A percentile compares a stretch with the other conserved stretches of the same genome.
phyloP scores from a whole-genome alignment of 805 yeast species.

The Wickerhamomyces sydowiorum region DNA sequence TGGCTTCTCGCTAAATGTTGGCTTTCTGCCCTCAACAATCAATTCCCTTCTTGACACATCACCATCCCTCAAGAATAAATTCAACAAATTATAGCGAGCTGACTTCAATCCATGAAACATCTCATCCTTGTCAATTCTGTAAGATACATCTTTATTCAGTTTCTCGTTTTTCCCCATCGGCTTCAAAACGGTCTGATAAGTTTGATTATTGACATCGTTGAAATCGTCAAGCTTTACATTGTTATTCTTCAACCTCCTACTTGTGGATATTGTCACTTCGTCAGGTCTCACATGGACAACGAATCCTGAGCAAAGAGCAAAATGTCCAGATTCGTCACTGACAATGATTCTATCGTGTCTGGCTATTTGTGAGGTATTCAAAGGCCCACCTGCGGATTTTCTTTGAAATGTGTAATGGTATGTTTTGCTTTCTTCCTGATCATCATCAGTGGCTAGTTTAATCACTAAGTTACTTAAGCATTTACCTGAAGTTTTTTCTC shows the following conservation, averaged over 20 bases:
- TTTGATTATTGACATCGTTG: constrained; percentile 39
- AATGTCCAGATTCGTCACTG: constrained; percentile 78
- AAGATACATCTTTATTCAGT: constrained; percentile 23
- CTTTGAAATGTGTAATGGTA: constrained; percentile 48
- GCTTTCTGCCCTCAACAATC: constrained; percentile 27
- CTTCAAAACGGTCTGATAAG: constrained; percentile 41
- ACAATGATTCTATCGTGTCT: constrained; percentile 61
- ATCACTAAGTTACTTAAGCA: constrained; percentile 50
- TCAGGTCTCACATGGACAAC: constrained; percentile 39
- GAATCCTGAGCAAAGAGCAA: constrained; percentile 62
- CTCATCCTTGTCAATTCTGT: constrained; percentile 77
- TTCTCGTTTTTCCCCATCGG: constrained; percentile 12
- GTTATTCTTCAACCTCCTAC: constrained; percentile 43
- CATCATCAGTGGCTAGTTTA: constrained; percentile 16
- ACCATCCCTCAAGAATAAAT: constrained; percentile 49
- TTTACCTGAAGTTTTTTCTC: constrained; percentile 58
- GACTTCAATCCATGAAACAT: constrained; percentile 67
- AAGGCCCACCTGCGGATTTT: constrained; percentile 11
- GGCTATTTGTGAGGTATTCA: constrained; percentile 41
- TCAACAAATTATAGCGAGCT: constrained; percentile 71
- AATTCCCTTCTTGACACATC: constrained; percentile 26
- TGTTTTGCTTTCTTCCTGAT: constrained; percentile 15
- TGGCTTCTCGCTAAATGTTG: constrained; percentile 21
- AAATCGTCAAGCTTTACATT: constrained; percentile 32
- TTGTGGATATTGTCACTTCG: constrained; percentile 43